A percentile compares a stretch with the other conserved stretches of the same genome.
phyloP scores from a whole-genome alignment of 495 filamentous ascomycete genomes.

The Penicillium verhagenii region DNA sequence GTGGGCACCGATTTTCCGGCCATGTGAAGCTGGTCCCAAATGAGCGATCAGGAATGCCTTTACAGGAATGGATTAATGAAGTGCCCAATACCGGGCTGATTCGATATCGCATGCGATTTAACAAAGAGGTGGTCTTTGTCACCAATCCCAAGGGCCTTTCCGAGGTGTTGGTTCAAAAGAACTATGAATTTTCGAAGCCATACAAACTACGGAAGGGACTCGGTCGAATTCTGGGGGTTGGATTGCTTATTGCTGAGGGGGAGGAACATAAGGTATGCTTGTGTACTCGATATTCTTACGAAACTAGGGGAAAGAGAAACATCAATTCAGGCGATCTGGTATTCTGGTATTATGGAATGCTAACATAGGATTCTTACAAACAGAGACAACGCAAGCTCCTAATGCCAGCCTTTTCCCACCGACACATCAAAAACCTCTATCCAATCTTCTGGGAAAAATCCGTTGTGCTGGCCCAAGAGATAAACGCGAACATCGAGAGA shows the following conservation, averaged over 20 bases:
- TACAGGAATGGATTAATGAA: constrained; percentile 10
- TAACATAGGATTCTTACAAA: background rate
- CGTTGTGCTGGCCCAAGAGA: background rate
- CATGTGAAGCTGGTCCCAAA: constrained; percentile 8
- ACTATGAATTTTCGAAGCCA: constrained; percentile 27
- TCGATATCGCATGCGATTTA: constrained; percentile 22
- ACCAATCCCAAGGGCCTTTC: constrained; percentile 19
- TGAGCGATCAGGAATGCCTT: constrained; percentile 6
- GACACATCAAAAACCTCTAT: constrained; percentile 71
- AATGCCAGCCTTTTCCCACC: constrained; percentile 68
- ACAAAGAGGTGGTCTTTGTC: constrained; percentile 21
- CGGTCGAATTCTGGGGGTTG: constrained; percentile 18
- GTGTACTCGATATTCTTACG: too few species aligned
- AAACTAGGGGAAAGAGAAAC: too few species aligned
- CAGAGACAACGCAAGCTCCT: constrained; percentile 60
- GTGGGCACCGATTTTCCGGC: background rate
- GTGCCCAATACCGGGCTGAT: constrained; percentile 33
- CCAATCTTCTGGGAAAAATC: constrained; percentile 66
- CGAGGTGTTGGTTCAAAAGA: constrained; percentile 22
- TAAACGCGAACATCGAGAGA: constrained; percentile 1
- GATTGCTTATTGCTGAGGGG: constrained; percentile 26
- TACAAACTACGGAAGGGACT: constrained; percentile 15
- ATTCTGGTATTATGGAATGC: background rate
- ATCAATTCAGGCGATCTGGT: too few species aligned
- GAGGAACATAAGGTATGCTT: constrained; percentile 13